These are phyloP conservation scores for Glomus cerebriforme DNA, from an alignment of 192 early-diverging fungal species.

Conservation along the genomic window DNA sequence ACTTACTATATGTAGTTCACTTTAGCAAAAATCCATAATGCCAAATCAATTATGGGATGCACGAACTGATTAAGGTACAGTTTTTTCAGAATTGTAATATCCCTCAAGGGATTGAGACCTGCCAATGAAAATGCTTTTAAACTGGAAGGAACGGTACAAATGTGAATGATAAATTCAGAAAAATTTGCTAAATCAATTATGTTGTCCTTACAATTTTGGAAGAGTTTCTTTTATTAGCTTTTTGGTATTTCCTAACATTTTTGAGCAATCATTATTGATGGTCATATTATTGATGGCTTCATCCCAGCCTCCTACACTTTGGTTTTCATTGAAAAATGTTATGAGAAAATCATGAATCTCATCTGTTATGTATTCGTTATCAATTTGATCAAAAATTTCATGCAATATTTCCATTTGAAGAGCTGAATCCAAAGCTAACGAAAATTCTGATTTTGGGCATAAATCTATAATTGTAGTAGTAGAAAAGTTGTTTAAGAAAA, in stretches of 20 bases:
- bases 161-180: conserved; percentile 15
- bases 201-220: conserved; percentile 31
- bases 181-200: conserved; percentile 27
- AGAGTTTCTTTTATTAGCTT: conserved; percentile 32
- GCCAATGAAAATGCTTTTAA: conserved; percentile 31
- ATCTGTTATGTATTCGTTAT: conserved; percentile 26
- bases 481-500: conserved; percentile 25
- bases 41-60: conserved; percentile 30
- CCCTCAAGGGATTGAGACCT: conserved; percentile 27
- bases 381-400: conserved; percentile 30
- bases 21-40: conserved; percentile 29
- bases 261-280: conserved; percentile 15
- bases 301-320: conserved; percentile 17
- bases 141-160: conserved; percentile 24
- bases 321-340: conserved; percentile 29
- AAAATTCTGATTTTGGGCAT: conserved; percentile 30
- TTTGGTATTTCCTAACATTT: conserved; percentile 28
- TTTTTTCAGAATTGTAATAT: conserved; percentile 33
- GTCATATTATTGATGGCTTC: conserved; percentile 25
- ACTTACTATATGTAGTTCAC: conserved; percentile 35
- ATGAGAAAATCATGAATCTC: conserved; percentile 25
- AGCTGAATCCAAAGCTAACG: conserved; percentile 14
- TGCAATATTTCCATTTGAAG: conserved; percentile 24
- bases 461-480: conserved; percentile 13
- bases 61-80: conserved; percentile 29